Base-by-base conservation (phyloP, 2,329 filamentous ascomycete species). In the Beauveria varroae region DNA sequence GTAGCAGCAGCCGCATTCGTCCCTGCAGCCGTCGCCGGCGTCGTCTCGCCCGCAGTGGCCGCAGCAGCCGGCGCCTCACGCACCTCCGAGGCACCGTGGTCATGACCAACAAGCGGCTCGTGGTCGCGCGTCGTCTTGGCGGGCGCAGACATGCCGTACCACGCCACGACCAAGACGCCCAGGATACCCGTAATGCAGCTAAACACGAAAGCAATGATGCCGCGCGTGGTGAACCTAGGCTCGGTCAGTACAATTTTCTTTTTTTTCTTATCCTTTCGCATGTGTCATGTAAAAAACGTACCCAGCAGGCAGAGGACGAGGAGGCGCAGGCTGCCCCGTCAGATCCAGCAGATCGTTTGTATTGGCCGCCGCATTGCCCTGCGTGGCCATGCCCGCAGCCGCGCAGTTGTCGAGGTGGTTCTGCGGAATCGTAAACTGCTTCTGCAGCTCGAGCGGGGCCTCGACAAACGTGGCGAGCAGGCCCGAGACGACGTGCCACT, bases 291-390 rank as follows among this genome's bases (percentile, higher is more conserved):
- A 34, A 30, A 5, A n/a, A 37, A 74, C 78, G 65, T 74, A 81
- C 77, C 90, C 90, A 1, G 76, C 79, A 0, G 89, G 89, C 18
- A 93, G 69, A 49, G 75, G 78, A 0, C 72, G 73, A 0, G 84
- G 81, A 2, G 80, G 77, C 41, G 69, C 73, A 61, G 86, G 87
- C 70, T 88, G 76, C 10, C 87, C 87, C 0, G 71, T 74, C 1
- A 91, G 74, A 64, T 95, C 83, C 0, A 90, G 74, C 9, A 84
- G 74, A 65, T 93, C 74, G 0, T 73, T 71, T 0, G 83, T 86
- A 68, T 92, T 91, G 0, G 80, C 91, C 0, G 89, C 91, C 0
- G 90, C 91, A 67, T 95, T 95, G 4, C 91, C 91, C 3, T 69
- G 68, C 0, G 75, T 81, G 0, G 83, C 78, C 0, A 84, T 72